These are phyloP conservation scores for Pseudoturritis turrita DNA, from an alignment of 345 rosid genomes.

Conservation along the genomic window DNA sequence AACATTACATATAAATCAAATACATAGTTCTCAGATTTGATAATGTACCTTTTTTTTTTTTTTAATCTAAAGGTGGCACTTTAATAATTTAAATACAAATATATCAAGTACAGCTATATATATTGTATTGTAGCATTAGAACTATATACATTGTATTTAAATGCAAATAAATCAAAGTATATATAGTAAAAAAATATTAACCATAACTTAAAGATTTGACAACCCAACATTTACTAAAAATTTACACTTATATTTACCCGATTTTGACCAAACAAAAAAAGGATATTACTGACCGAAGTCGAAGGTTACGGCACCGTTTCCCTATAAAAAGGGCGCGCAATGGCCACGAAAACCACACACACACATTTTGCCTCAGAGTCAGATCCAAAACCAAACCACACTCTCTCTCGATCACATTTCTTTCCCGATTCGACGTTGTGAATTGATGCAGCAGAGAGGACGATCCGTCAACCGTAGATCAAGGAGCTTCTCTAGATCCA, in stretches of 20 bases:
- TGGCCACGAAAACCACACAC: neutral
- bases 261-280: neutral
- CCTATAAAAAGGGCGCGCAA: conserved; percentile 17
- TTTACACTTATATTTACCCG: neutral
- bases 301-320: conserved; percentile 1
- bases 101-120: too few species aligned
- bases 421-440: neutral
- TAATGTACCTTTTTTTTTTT: too few species aligned
- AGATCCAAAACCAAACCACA: neutral
- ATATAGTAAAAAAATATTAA: neutral
- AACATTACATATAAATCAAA: too few species aligned
- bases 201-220: neutral
- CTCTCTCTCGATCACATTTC: neutral
- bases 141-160: too few species aligned
- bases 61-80: too few species aligned
- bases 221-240: neutral
- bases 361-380: neutral
- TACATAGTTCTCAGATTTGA: too few species aligned
- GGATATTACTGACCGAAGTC: neutral
- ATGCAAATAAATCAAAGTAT: neutral
- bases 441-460: conserved; percentile 73
- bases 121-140: too few species aligned
- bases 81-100: too few species aligned
- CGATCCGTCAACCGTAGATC: conserved; percentile 62
- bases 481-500: conserved; percentile 75